Evolutionary conservation across 2,329 filamentous ascomycete species (phyloP).

Genomic region (Huntiella moniliformis): DNA sequence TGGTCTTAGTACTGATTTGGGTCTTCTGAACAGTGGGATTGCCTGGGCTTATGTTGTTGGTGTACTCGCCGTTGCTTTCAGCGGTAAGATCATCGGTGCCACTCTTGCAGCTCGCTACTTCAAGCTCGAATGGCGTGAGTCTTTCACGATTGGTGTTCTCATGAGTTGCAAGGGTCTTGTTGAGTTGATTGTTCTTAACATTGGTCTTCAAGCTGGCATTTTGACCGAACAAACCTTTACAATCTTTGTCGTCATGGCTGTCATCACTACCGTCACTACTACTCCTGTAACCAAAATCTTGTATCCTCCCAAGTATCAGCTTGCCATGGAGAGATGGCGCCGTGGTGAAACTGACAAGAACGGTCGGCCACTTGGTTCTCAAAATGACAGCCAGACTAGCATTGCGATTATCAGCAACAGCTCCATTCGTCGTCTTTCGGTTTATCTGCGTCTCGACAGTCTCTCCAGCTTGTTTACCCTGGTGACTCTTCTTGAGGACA

Average conservation of each 20-base stretch:
- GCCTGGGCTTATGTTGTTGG: slow-evolving; percentile 83
- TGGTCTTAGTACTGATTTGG: slow-evolving; percentile 72
- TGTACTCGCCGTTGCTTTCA: slow-evolving; percentile 63
- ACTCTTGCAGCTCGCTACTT: slow-evolving; percentile 57
- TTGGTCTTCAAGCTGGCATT: slow-evolving; percentile 68
- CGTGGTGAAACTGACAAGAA: slow-evolving; percentile 83
- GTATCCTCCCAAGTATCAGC: slow-evolving; percentile 48
- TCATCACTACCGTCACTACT: slow-evolving; percentile 62
- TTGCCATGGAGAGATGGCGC: slow-evolving; percentile 38
- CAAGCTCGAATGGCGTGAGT: slow-evolving; percentile 78
- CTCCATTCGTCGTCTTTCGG: slow-evolving; percentile 44
- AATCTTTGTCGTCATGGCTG: slow-evolving; percentile 85
- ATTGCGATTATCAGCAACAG: slow-evolving; percentile 6
- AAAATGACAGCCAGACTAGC: slow-evolving; percentile 15
- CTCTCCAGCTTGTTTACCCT: slow-evolving; percentile 68
- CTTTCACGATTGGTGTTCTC: slow-evolving; percentile 65
- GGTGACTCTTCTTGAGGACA: slow-evolving; percentile 47
- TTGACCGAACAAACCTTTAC: slow-evolving; percentile 69
- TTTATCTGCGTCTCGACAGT: slow-evolving; percentile 71
- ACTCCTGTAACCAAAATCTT: slow-evolving; percentile 56
- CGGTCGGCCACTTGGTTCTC: slow-evolving; percentile 22
- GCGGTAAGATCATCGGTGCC: slow-evolving; percentile 69
- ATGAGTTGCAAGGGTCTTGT: slow-evolving; percentile 97
- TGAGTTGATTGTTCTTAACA: slow-evolving; percentile 74
- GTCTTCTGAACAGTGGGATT: slow-evolving; percentile 60